Conservation (phyloP, 306 rosid species). For the Cicer arietinum region DNA sequence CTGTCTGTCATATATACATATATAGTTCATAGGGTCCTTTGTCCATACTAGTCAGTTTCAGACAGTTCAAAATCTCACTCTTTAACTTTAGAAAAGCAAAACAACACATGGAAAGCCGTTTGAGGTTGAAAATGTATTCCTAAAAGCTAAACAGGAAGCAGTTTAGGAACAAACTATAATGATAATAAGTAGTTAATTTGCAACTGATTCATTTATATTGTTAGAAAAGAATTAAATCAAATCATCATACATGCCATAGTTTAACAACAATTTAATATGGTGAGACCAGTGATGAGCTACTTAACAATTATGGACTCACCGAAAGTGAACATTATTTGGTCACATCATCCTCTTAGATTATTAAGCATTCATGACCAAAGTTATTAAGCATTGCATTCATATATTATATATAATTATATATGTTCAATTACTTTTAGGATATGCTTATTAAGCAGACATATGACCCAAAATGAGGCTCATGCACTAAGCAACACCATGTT, state of each 20-base stretch:
- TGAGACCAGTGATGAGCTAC: slow-evolving; percentile 51
- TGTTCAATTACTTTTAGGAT: slow-evolving; percentile 44
- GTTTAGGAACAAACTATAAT: slow-evolving; percentile 12
- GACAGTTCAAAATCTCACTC: slow-evolving; percentile 40
- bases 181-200: slow-evolving; percentile 29
- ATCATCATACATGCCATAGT: slow-evolving; percentile 19
- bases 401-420: slow-evolving; percentile 7
- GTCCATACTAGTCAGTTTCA: slow-evolving; percentile 42
- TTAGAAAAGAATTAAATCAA: slow-evolving; percentile 21
- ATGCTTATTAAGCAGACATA: slow-evolving; percentile 50
- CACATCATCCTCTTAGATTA: slow-evolving; percentile 46
- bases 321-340: slow-evolving; percentile 49
- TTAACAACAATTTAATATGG: slow-evolving; percentile 46
- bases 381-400: slow-evolving; percentile 18
- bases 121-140: slow-evolving; percentile 42
- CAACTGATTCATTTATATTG: slow-evolving; percentile 14
- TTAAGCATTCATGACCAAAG: slow-evolving; percentile 42
- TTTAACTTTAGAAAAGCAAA: slow-evolving; percentile 45
- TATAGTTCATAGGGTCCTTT: slow-evolving; percentile 40
- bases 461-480: slow-evolving; percentile 54
- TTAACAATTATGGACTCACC: slow-evolving; percentile 48
- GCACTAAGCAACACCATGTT: slow-evolving; percentile 52
- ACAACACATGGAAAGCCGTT: slow-evolving; percentile 46
- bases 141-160: slow-evolving; percentile 51
- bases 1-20: slow-evolving; percentile 28